These are phyloP conservation scores for Suillus bovinus DNA, from an alignment of 768 basidiomycete genomes.

Conservation along the genomic window DNA sequence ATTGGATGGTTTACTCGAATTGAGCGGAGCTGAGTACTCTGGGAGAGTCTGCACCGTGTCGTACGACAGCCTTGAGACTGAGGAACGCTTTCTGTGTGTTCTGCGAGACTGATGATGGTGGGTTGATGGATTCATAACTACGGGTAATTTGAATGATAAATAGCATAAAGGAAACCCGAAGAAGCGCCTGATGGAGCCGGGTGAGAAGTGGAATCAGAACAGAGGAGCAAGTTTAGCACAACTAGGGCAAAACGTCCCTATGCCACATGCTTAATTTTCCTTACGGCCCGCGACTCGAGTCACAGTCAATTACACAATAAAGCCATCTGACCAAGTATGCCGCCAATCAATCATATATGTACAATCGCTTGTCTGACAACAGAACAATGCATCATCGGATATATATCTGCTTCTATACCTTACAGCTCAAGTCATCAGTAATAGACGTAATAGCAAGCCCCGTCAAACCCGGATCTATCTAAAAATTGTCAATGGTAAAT, in stretches of 20 bases:
- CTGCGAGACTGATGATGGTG: constrained; percentile 25
- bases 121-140: constrained; percentile 21
- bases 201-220: constrained; percentile 12
- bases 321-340: background rate
- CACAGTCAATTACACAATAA: background rate
- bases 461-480: constrained; percentile 1
- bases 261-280: constrained; percentile 5
- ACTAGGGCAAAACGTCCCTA: constrained; percentile 3
- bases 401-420: background rate
- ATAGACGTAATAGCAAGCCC: background rate
- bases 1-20: constrained; percentile 18
- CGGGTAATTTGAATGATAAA: background rate
- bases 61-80: constrained; percentile 58
- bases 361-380: too few species aligned
- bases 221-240: constrained; percentile 7
- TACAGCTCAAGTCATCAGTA: background rate
- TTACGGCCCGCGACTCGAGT: background rate
- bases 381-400: background rate
- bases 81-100: constrained; percentile 57
- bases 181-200: background rate
- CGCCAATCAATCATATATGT: too few species aligned
- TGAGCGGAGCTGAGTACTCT: constrained; percentile 47
- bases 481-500: background rate
- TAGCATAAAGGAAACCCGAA: background rate
- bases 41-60: constrained; percentile 69